A percentile compares a stretch with the other conserved stretches of the same genome.
Evolutionary conservation across 208 protist species (phyloP).

Genomic region (Acanthamoeba sp.): DNA sequence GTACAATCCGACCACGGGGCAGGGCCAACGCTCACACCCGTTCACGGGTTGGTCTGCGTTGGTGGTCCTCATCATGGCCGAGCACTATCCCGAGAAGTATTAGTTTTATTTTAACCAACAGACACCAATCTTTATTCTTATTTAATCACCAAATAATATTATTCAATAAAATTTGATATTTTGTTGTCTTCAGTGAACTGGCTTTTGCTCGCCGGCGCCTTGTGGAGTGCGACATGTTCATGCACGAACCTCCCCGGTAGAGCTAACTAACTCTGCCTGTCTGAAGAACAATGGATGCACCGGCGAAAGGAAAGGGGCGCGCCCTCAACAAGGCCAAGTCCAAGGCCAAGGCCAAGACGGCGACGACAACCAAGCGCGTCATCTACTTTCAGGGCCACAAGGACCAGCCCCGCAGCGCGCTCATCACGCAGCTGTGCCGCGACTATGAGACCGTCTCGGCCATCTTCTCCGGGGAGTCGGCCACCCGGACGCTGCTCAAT

Average conservation of each 20-base stretch:
- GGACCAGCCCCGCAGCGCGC: background rate
- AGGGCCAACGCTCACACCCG: constrained; percentile 87
- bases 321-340: background rate
- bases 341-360: background rate
- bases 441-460: constrained; percentile 37
- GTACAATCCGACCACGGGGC: constrained; percentile 87
- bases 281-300: too few relatives aligned
- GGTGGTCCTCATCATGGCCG: constrained; percentile 85
- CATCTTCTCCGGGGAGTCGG: background rate
- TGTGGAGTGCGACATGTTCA: too few relatives aligned
- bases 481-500: constrained; percentile 59
- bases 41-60: constrained; percentile 92
- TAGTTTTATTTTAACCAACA: too few relatives aligned
- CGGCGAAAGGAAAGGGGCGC: too few relatives aligned
- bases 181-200: too few relatives aligned
- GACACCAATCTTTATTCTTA: too few relatives aligned
- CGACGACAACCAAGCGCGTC: background rate
- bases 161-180: too few relatives aligned
- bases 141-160: too few relatives aligned
- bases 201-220: too few relatives aligned
- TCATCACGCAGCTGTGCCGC: constrained; percentile 30
- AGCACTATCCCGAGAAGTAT: constrained; percentile 62
- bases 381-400: constrained; percentile 13
- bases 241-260: too few relatives aligned
- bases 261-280: too few relatives aligned